phyloP scores from a whole-genome alignment of 2,329 filamentous ascomycete species.

The Parastagonospora avenae region DNA sequence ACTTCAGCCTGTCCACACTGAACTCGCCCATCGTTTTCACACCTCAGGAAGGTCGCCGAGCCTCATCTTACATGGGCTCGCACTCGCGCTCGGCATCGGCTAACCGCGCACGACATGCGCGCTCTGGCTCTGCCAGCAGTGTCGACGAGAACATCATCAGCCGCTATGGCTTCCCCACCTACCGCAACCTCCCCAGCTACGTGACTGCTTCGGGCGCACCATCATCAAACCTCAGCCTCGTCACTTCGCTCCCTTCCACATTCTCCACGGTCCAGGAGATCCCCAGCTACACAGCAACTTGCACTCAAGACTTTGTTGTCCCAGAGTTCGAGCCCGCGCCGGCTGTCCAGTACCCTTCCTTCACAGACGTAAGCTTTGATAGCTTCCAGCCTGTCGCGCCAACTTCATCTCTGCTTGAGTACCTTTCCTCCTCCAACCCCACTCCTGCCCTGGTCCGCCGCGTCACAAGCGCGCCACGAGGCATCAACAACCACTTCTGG shows the following conservation, averaged over 20 bases:
- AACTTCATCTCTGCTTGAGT: conserved; percentile 74
- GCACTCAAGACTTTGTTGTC: conserved; percentile 40
- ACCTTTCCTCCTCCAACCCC: conserved; percentile 80
- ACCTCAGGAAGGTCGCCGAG: conserved; percentile 37
- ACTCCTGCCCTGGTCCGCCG: conserved; percentile 81
- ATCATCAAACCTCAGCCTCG: conserved; percentile 45
- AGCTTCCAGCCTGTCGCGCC: conserved; percentile 37
- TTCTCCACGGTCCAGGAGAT: conserved; percentile 42
- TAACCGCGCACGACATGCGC: conserved; percentile 49
- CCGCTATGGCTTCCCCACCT: conserved; percentile 82
- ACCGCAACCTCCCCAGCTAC: conserved; percentile 72
- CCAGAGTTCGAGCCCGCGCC: conserved; percentile 45
- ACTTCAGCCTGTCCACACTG: conserved; percentile 53
- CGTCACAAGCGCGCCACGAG: conserved; percentile 72
- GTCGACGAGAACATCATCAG: conserved; percentile 70
- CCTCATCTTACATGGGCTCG: conserved; percentile 44
- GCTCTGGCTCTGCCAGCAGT: conserved; percentile 70
- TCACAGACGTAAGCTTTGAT: conserved; percentile 48
- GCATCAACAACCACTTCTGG: conserved; percentile 84
- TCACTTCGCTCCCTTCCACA: conserved; percentile 47
- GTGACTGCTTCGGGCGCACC: conserved; percentile 49
- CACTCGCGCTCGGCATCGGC: conserved; percentile 66
- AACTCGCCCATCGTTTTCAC: conserved; percentile 67
- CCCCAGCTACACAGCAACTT: conserved; percentile 35
- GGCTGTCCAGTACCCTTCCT: conserved; percentile 52